Evolutionary conservation across 257 asterid genomes (phyloP), one percentile per base, ranked within the genome.

Genomic region (Euphrasia confusa): DNA sequence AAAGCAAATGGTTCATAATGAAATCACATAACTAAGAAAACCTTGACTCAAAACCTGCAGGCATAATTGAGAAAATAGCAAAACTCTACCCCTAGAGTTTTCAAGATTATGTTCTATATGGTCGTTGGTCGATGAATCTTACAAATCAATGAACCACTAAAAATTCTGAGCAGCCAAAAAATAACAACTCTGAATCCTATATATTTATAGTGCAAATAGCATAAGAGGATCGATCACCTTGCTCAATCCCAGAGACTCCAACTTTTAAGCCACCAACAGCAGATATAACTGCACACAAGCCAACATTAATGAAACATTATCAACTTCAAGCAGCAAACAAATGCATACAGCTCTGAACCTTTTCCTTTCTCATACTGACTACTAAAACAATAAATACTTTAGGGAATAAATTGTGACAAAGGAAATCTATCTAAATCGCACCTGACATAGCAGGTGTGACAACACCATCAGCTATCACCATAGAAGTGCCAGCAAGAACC

Each of bases 361-460:
- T 63, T 52, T 54, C 68, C 61, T 67, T 56, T 49, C 54, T 49
- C 62, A 71, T 37, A 91, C 78, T 74, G 75, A 68, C 69, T 64
- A 65, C 32, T 52, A 67, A 72, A 63, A 7, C 58, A 42, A 66
- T 12, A 69, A 61, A 68, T 58, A 44, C 60, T 66, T 58, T 47
- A 58, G 53, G 58, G 65, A 66, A 74, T 50, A 32, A 66, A 58
- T 58, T 55, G 40, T 50, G 72, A 57, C 47, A 59, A 49, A 57
- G 97, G 95, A 40, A 66, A 63, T 33, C 30, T 14, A 17, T 58
- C 69, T 55, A 74, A 66, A 54, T 63, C 65, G 69, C 71, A 93
- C 97, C 99, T 78, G 99, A 93, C 99, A 90, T 90, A 65, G 95
- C 96, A 67, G 99, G 99, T 10, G 99, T 93, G 44, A 93, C 99